Evolutionary conservation across 2,329 filamentous ascomycete genomes (phyloP), one percentile per base, ranked within the genome.

Genomic region (Penicillium sp.): DNA sequence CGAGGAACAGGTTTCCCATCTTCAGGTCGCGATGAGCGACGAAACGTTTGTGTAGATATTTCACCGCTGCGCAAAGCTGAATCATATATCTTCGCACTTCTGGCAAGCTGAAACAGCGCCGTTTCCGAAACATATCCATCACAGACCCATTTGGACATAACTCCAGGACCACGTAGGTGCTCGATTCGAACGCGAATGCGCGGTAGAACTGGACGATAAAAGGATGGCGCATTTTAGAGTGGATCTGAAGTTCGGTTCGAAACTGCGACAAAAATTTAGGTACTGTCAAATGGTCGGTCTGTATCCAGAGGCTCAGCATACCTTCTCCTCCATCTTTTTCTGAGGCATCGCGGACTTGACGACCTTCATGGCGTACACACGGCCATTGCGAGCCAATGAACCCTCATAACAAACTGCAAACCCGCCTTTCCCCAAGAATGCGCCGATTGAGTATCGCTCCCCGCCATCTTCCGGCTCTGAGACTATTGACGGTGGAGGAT

Each of bases 11-110:
- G 73, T 99, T 99, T 48, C 94, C 95, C 81, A 97, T 97, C 77
- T 99, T 99, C 66, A 99, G 77, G 75, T 99, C 94, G 49, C 94
- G 87, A 75, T 99, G 94, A 49, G 97, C 96, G 60, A 99, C 95
- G 63, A 93, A 94, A 72, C 95, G 90, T 69, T 87, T 87, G 75
- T 99, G 95, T 81, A 99, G 90, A 72, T 99, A 99, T 76, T 97
- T 97, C 76, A 99, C 93, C 38, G 94, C 94, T 36, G 94, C 94
- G 64, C 93, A 91, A 59, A 97, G 92, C 75, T 99, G 94, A 40
- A 99, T 87, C 60, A 94, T 89, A 73, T 96, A 96, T 67, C 92
- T 91, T 62, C 94, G 86, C 48, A 97, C 92, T 76, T 99, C 94
- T 0, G 94, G 92, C 73, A 97, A 89, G 16, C 91, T 97, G 57